phyloP scores from a whole-genome alignment of 805 yeast species.

The Torulaspora indica region DNA sequence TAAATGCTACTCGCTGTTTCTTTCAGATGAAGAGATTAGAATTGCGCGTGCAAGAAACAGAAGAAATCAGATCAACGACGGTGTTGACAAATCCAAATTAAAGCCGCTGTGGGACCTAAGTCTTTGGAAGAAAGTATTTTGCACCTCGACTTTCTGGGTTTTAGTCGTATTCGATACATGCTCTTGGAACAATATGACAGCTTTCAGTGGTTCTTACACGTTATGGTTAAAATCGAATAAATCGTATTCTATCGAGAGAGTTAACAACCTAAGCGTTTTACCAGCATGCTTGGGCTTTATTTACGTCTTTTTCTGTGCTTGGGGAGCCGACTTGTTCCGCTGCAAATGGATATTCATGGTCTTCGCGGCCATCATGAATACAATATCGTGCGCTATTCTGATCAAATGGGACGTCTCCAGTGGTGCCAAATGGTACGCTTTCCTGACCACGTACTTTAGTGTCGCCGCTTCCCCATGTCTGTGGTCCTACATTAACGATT shows the following conservation, averaged over 20 bases:
- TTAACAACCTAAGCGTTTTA: constrained; percentile 49
- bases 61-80: constrained; percentile 37
- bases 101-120: constrained; percentile 38
- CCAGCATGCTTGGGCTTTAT: constrained; percentile 59
- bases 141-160: constrained; percentile 53
- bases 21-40: constrained; percentile 55
- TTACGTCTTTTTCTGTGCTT: constrained; percentile 43
- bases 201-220: constrained; percentile 51
- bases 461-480: constrained; percentile 62
- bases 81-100: constrained; percentile 26
- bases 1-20: constrained; percentile 49
- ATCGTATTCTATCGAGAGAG: constrained; percentile 40
- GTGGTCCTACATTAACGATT: constrained; percentile 55
- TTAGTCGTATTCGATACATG: constrained; percentile 51
- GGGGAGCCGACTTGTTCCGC: constrained; percentile 47
- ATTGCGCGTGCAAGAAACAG: constrained; percentile 44
- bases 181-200: constrained; percentile 60
- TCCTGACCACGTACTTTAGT: constrained; percentile 53
- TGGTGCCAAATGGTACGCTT: constrained; percentile 62
- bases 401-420: constrained; percentile 57
- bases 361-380: constrained; percentile 49
- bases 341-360: constrained; percentile 52
- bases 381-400: constrained; percentile 49
- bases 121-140: constrained; percentile 50
- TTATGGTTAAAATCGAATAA: constrained; percentile 57